Conservation (phyloP, 352 stramenopile species). For the Globisporangium alternatum region DNA sequence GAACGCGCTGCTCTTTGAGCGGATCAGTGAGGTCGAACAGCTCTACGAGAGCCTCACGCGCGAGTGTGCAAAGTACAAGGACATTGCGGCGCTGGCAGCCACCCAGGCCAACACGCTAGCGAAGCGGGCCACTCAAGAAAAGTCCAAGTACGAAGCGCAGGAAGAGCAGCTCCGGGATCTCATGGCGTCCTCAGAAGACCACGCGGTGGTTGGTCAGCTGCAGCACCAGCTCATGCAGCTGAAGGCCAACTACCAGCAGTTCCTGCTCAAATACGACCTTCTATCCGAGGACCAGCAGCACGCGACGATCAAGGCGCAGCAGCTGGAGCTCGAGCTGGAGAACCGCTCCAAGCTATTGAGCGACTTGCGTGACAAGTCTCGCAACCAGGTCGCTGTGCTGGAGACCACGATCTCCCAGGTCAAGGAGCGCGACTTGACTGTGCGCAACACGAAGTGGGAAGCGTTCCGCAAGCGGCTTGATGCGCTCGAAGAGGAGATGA, state of each 20-base stretch:
- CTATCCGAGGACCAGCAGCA: slow-evolving; percentile 51
- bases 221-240: slow-evolving; percentile 90
- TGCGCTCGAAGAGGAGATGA: slow-evolving; percentile 58
- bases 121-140: slow-evolving; percentile 33
- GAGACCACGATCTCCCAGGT: slow-evolving; percentile 46
- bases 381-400: slow-evolving; percentile 35
- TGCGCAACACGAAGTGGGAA: slow-evolving; percentile 65
- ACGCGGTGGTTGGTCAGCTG: slow-evolving; percentile 86
- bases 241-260: slow-evolving; percentile 83
- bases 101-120: slow-evolving; percentile 60
- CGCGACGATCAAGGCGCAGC: slow-evolving; percentile 45
- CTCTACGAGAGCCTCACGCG: slow-evolving; percentile 64
- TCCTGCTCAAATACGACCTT: slow-evolving; percentile 63
- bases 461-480: slow-evolving; percentile 72
- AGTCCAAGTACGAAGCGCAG: slow-evolving; percentile 49
- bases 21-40: slow-evolving; percentile 72
- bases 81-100: slow-evolving; percentile 58
- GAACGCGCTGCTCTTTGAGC: slow-evolving; percentile 59
- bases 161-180: slow-evolving; percentile 68
- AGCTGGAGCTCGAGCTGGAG: slow-evolving; percentile 60
- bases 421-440: slow-evolving; percentile 54
- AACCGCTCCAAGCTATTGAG: slow-evolving; percentile 32
- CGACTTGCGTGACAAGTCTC: slow-evolving; percentile 33
- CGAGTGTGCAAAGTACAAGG: slow-evolving; percentile 62
- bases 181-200: slow-evolving; percentile 83